phyloP scores from a whole-genome alignment of 192 early-diverging fungal species.

The Globomyces pollinis-pini region DNA sequence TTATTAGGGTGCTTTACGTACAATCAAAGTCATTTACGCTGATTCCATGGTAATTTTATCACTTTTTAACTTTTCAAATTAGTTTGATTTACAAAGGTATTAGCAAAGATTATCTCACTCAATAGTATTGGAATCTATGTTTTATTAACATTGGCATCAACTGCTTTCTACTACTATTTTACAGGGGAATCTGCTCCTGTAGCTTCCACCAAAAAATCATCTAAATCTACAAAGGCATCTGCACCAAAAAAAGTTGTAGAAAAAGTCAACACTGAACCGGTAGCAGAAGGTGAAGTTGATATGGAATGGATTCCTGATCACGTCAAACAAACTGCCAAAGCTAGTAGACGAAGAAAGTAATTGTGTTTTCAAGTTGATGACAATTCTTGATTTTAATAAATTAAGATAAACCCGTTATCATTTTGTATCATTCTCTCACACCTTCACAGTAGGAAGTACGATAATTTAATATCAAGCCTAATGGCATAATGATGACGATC shows the following conservation, averaged over 20 bases:
- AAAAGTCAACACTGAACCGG: neutral
- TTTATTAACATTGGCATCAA: neutral
- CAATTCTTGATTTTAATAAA: too few species aligned
- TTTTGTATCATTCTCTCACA: too few species aligned
- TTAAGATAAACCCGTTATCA: too few species aligned
- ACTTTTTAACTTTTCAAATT: too few species aligned
- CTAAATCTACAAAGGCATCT: neutral
- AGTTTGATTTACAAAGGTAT: conserved; percentile 13
- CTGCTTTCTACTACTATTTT: neutral
- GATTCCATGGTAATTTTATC: too few species aligned
- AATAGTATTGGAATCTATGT: conserved; percentile 15
- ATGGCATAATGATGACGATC: too few species aligned
- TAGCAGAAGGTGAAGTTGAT: neutral
- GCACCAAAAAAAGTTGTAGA: conserved; percentile 6
- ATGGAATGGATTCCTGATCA: conserved; percentile 17
- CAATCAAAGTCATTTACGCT: conserved; percentile 3
- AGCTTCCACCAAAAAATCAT: too few species aligned
- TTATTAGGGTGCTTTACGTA: neutral
- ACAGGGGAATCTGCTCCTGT: neutral
- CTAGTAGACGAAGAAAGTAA: neutral
- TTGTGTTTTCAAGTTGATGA: too few species aligned
- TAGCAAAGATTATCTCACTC: neutral
- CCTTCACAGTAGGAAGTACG: too few species aligned
- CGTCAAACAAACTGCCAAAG: neutral
- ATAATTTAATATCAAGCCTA: too few species aligned